A percentile compares a stretch with the other conserved stretches of the same genome.
Evolutionary conservation across 2,329 filamentous ascomycete genomes (phyloP).

Genomic region (Rhinocladiella mackenziei): DNA sequence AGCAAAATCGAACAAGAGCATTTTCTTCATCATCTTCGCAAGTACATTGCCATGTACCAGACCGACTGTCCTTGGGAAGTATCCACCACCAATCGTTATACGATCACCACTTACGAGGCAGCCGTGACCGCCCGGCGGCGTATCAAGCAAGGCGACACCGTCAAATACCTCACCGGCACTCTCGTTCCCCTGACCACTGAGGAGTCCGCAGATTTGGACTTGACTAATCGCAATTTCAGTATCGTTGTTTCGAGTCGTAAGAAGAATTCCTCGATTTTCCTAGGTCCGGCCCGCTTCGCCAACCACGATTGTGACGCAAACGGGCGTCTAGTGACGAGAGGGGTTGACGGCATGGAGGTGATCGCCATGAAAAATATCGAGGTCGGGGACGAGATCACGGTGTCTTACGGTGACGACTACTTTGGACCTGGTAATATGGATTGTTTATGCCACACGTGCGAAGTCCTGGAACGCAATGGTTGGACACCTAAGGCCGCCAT

Average conservation of each 20-base stretch:
- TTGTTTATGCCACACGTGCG: constrained; percentile 86
- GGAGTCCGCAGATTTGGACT: constrained; percentile 77
- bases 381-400: constrained; percentile 89
- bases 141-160: constrained; percentile 75
- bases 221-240: constrained; percentile 88
- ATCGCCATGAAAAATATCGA: constrained; percentile 77
- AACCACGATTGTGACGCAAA: constrained; percentile 97
- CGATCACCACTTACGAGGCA: constrained; percentile 83
- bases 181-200: constrained; percentile 89
- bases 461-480: constrained; percentile 69
- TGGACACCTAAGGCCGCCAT: constrained; percentile 57
- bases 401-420: constrained; percentile 92
- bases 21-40: constrained; percentile 77
- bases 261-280: constrained; percentile 85
- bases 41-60: constrained; percentile 88
- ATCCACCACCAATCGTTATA: constrained; percentile 89
- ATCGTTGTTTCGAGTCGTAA: constrained; percentile 91
- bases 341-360: constrained; percentile 84
- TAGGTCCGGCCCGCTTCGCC: constrained; percentile 91
- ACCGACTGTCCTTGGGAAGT: constrained; percentile 95
- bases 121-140: constrained; percentile 74
- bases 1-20: constrained; percentile 78
- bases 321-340: constrained; percentile 77
- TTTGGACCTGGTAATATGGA: constrained; percentile 95
- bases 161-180: constrained; percentile 88